Conservation (phyloP, 495 filamentous ascomycete genomes). For the Penicillium pancosmium region DNA sequence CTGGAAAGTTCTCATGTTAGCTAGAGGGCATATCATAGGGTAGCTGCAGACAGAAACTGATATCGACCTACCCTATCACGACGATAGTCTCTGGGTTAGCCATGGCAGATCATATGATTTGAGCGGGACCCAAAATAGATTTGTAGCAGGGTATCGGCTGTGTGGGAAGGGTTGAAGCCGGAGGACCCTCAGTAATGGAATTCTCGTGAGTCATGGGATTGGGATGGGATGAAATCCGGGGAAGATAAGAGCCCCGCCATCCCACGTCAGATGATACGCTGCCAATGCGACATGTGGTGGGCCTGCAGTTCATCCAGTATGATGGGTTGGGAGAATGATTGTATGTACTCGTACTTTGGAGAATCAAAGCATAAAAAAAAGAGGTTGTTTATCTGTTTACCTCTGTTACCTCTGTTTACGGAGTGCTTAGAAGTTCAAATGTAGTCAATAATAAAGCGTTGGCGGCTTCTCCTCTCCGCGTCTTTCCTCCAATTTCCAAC, state of each 20-base stretch:
- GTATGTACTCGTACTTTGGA: no score
- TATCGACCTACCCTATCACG: slow-evolving; percentile 43
- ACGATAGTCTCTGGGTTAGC: slow-evolving; percentile 41
- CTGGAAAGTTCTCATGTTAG: slow-evolving; percentile 33
- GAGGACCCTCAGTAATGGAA: background rate
- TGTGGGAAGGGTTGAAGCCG: background rate
- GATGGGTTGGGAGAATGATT: background rate
- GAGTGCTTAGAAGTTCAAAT: no score
- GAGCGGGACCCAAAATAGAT: background rate
- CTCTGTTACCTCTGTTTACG: no score
- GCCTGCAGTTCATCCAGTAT: slow-evolving; percentile 2
- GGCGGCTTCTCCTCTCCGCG: background rate
- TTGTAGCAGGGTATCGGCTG: background rate
- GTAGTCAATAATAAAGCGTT: no score
- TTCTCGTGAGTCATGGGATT: background rate
- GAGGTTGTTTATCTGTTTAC: no score
- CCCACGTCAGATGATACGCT: slow-evolving; percentile 22
- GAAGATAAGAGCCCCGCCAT: slow-evolving; percentile 18
- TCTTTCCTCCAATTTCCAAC: background rate
- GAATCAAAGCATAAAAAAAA: no score
- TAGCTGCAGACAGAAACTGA: background rate
- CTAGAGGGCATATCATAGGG: background rate
- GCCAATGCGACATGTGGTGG: slow-evolving; percentile 6
- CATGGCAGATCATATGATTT: slow-evolving; percentile 17
- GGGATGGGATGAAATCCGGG: slow-evolving; percentile 9